These are phyloP conservation scores for Brasenia schreberi DNA, from an alignment of 164 flowering plant genomes.

Conservation along the genomic window DNA sequence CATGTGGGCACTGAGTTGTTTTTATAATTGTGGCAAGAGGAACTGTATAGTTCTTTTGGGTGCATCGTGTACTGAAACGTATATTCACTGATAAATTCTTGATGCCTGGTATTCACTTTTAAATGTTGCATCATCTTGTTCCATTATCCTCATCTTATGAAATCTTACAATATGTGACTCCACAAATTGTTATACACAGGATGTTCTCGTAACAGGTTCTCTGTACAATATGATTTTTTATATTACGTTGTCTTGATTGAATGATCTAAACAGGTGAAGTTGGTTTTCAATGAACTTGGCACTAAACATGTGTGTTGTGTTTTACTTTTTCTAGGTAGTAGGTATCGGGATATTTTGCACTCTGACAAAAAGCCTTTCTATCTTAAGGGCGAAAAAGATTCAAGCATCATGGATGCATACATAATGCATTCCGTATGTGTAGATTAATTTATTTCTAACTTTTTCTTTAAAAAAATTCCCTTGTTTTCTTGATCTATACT, in stretches of 20 bases:
- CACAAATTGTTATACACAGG: no score
- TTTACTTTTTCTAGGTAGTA: conserved; percentile 39
- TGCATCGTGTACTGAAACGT: no score
- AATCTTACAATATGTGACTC: no score
- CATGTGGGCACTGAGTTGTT: no score
- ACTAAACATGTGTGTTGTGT: not conserved
- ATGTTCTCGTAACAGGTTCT: no score
- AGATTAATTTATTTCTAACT: not conserved
- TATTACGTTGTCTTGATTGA: not conserved
- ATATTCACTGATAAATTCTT: no score
- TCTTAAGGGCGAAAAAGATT: conserved; percentile 68
- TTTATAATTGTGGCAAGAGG: no score
- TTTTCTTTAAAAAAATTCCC: not conserved
- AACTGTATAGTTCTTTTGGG: no score
- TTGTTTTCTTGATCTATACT: not conserved
- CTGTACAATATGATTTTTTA: not conserved
- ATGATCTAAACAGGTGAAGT: not conserved
- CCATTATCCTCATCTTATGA: no score
- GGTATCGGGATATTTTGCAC: conserved; percentile 77
- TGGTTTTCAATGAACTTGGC: not conserved
- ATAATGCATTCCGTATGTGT: conserved; percentile 68
- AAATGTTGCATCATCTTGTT: no score
- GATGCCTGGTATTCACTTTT: no score
- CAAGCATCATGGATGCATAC: conserved; percentile 73
- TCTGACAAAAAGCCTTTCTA: conserved; percentile 86